These are phyloP conservation scores for Kodamaea anthophila DNA, from an alignment of 1,139 yeast species.

Conservation along the genomic window DNA sequence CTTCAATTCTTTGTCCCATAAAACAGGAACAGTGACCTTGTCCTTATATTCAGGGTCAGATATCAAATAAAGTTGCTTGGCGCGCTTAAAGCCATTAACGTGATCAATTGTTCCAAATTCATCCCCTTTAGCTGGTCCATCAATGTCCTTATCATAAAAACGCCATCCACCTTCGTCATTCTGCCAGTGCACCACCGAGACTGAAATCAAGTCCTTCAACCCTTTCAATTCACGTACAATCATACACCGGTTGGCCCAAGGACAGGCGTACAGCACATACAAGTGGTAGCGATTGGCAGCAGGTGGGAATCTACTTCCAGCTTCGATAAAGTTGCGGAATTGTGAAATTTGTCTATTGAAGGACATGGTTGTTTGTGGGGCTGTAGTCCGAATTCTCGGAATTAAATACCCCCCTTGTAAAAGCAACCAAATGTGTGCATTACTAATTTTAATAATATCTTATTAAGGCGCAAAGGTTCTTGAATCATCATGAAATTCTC, in stretches of 20 bases:
- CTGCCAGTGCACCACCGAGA: constrained; percentile 84
- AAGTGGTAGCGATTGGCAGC: constrained; percentile 81
- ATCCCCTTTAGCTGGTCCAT: constrained; percentile 13
- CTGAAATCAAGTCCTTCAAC: constrained; percentile 50
- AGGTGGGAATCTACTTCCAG: constrained; percentile 57
- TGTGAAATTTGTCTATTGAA: constrained; percentile 43
- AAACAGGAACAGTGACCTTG: constrained; percentile 84
- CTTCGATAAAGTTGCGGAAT: constrained; percentile 55
- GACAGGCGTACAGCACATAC: constrained; percentile 85
- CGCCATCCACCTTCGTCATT: constrained; percentile 88
- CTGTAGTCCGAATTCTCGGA: no score
- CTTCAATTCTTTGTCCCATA: constrained; percentile 79
- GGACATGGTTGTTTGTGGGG: constrained; percentile 11
- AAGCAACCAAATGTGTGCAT: no score
- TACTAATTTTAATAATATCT: no score
- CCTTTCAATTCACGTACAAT: constrained; percentile 79
- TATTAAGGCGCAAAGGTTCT: no score
- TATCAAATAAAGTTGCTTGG: constrained; percentile 68
- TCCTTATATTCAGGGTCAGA: constrained; percentile 73
- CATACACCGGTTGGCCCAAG: constrained; percentile 91
- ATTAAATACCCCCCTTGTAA: no score
- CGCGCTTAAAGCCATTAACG: constrained; percentile 49
- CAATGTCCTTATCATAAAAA: constrained; percentile 39
- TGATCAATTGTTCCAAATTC: constrained; percentile 62
- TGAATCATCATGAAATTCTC: no score